Percentiles rank a stretch among this genome's conserved stretches.
These are phyloP conservation scores for Scheffersomyces amazonensis DNA, from an alignment of 805 yeast species.

Conservation along the genomic window DNA sequence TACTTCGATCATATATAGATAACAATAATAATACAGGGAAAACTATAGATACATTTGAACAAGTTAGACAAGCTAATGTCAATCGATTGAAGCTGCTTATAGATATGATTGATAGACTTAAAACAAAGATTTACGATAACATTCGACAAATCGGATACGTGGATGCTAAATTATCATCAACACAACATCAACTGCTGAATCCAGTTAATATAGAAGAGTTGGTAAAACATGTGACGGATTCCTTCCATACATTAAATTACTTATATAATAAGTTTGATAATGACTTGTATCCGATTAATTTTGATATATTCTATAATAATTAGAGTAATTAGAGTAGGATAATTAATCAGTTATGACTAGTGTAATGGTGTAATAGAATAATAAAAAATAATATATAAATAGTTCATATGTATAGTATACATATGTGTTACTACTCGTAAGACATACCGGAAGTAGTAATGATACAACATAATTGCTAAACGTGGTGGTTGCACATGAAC, in stretches of 20 bases:
- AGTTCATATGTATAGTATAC: too few species aligned
- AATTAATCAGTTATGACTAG: too few species aligned
- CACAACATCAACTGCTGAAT: too few species aligned
- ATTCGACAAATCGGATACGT: conserved; percentile 15
- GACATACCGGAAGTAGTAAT: too few species aligned
- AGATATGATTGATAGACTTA: conserved; percentile 10
- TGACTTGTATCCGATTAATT: conserved; percentile 16
- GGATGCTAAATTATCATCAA: too few species aligned
- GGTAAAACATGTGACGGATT: conserved; percentile 19
- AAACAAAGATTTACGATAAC: conserved; percentile 14
- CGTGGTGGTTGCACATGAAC: too few species aligned
- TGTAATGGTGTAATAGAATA: too few species aligned
- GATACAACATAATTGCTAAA: too few species aligned
- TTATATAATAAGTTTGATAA: conserved; percentile 16
- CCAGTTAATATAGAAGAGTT: conserved; percentile 30
- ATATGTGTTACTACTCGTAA: too few species aligned
- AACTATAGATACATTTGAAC: not conserved
- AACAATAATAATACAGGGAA: not conserved
- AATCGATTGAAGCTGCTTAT: conserved; percentile 6
- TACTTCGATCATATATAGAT: not conserved
- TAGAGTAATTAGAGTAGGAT: too few species aligned
- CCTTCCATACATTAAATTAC: conserved; percentile 19
- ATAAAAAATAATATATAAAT: too few species aligned
- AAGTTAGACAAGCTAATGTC: not conserved
- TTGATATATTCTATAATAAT: conserved; percentile 20